Base-by-base conservation (phyloP, 2,329 filamentous ascomycete genomes). In the Colletotrichum sp. region DNA sequence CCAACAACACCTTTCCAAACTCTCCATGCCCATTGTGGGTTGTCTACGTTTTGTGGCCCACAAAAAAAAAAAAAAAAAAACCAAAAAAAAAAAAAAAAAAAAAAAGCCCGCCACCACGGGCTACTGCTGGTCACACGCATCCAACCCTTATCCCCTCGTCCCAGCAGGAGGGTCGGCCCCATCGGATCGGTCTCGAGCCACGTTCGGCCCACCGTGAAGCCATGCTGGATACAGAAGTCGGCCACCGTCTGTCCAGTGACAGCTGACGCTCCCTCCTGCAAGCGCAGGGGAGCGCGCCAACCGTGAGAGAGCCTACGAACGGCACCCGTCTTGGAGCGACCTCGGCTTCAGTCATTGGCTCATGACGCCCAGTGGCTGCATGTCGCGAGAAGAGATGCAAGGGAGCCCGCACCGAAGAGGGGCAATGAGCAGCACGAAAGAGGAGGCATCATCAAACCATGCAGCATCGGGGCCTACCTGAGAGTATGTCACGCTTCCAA, bases 181-280 rank as follows among this genome's bases (percentile, higher is more conserved):
- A 36, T 68, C 71, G 71, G 70, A 74, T 69, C 71, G 71, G 74
- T 76, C 65, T 69, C 44, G 48, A 74, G 44, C 74, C 65, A 74
- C 44, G 70, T 64, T 75, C 69, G 59, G 55, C 44, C 27, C 63
- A 64, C 67, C 22, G 19, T 70, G 68, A 74, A 72, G 72, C 73
- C 73, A 75, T 73, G 32, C 74, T 74, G 57, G 65, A 76, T 60
- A 32, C 59, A 71, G 71, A 65, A 60, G 65, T 52, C 39, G 34
- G 48, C 61, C 36, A n/a, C 34, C n/a, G 34, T 28, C 60, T 63
- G 74, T 73, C 70, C 70, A 74, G 72, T 76, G 61, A 76, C 66
- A 75, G 72, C 34, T 71, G 74, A 71, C 66, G 32, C 22, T 68
- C 67, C 39, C n/a, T 74, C 32, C 36, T 76, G 74, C 67, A 76